These are phyloP conservation scores for Mycena filopes DNA, from an alignment of 768 basidiomycete species.

Conservation along the genomic window DNA sequence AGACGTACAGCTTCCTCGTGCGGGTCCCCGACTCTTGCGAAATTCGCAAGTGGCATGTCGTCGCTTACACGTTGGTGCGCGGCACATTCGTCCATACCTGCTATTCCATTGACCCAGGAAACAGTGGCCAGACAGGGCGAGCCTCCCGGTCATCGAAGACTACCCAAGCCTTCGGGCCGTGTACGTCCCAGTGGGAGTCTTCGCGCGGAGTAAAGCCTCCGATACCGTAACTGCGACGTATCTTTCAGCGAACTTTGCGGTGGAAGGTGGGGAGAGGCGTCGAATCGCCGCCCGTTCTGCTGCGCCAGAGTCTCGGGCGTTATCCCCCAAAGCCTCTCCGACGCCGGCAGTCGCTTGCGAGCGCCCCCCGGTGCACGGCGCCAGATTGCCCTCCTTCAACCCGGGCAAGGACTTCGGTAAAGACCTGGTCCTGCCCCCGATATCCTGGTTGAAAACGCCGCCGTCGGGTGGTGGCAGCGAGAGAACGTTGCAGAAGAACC, in stretches of 20 bases:
- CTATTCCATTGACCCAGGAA: background rate
- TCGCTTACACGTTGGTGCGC: conserved; percentile 63
- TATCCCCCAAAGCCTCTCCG: background rate
- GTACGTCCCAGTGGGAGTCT: conserved; percentile 60
- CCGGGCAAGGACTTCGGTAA: background rate
- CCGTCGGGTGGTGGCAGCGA: background rate
- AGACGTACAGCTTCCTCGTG: conserved; percentile 69
- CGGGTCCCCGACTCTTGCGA: conserved; percentile 51
- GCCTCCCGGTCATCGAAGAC: conserved; percentile 61
- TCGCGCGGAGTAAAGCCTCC: conserved; percentile 58
- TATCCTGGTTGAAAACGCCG: conserved; percentile 9
- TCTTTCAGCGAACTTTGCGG: background rate
- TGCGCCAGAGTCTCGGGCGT: background rate
- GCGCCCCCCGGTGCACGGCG: background rate
- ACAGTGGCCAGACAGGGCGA: conserved; percentile 59
- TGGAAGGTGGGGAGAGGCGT: background rate
- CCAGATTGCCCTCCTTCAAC: conserved; percentile 9
- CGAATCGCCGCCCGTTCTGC: background rate
- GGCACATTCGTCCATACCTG: conserved; percentile 2
- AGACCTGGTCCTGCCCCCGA: conserved; percentile 4
- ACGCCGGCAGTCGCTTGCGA: background rate
- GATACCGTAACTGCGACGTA: conserved; percentile 10
- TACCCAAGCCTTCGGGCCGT: conserved; percentile 61
- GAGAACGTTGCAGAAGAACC: background rate
- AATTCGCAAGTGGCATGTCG: conserved; percentile 66